A percentile compares a stretch with the other conserved stretches of the same genome.
Conservation (phyloP, 805 yeast genomes). For the Teunomyces cretensis region DNA sequence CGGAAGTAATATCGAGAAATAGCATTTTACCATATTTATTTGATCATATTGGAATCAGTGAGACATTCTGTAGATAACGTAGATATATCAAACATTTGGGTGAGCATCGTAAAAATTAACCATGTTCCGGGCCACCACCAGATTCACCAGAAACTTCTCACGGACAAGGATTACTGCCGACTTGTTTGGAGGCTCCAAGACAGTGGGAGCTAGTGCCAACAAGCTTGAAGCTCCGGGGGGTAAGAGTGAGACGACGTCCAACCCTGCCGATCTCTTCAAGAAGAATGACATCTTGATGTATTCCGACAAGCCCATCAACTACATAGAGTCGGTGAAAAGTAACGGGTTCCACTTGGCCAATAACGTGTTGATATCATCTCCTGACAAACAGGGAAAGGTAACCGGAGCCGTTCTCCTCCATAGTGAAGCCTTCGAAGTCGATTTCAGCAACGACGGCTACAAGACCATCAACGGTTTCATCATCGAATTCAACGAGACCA, state of each 20-base stretch:
- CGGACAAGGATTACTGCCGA: conserved; percentile 5
- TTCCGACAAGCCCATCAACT: conserved; percentile 42
- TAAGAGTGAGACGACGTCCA: conserved; percentile 38
- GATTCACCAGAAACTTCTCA: not conserved
- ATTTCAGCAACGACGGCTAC: conserved; percentile 46
- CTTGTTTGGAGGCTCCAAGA: conserved; percentile 32
- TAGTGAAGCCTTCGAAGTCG: conserved; percentile 62
- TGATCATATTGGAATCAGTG: too few relatives aligned
- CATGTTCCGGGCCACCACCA: not conserved
- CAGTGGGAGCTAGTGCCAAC: conserved; percentile 8
- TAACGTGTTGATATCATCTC: conserved; percentile 47
- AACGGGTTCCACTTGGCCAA: conserved; percentile 63
- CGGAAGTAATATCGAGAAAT: not conserved
- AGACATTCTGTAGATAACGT: too few relatives aligned
- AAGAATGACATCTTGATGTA: conserved; percentile 44
- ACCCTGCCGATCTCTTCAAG: conserved; percentile 44
- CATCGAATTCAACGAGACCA: conserved; percentile 47
- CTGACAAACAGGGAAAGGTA: conserved; percentile 34
- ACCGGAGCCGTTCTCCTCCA: conserved; percentile 51
- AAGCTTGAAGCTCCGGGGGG: conserved; percentile 30
- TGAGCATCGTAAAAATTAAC: not conserved
- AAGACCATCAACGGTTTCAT: conserved; percentile 48
- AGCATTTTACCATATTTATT: not conserved
- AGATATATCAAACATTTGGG: not conserved
- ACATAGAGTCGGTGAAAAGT: conserved; percentile 43